Evolutionary conservation across 2,329 filamentous ascomycete genomes (phyloP).

Genomic region (Ascosphaera pollenicola): DNA sequence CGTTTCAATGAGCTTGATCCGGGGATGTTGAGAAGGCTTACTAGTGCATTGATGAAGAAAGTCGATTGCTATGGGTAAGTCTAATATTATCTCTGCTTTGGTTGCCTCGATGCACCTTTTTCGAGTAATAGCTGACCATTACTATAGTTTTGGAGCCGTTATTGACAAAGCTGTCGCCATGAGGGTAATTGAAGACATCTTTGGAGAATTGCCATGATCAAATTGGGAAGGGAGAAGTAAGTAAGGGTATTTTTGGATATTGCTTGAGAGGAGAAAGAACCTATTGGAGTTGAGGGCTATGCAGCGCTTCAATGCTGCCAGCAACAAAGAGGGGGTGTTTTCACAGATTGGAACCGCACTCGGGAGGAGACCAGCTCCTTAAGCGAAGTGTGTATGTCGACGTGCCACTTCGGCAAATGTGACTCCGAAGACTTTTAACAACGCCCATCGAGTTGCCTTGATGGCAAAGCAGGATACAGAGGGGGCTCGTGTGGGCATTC

Average conservation of each 20-base stretch:
- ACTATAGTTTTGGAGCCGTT: constrained; percentile 9
- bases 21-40: constrained; percentile 10
- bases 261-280: background rate
- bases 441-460: too few species aligned
- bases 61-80: constrained; percentile 20
- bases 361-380: too few species aligned
- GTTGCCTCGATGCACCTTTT: background rate
- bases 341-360: background rate
- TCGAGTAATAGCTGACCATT: background rate
- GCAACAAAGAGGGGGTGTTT: background rate
- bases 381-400: too few species aligned
- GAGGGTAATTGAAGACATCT: constrained; percentile 6
- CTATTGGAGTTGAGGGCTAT: background rate
- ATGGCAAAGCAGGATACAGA: too few species aligned
- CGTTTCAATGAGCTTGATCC: constrained; percentile 12
- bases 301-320: background rate
- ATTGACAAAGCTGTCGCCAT: constrained; percentile 8
- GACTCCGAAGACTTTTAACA: too few species aligned
- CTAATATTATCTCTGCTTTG: background rate
- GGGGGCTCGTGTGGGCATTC: background rate
- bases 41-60: constrained; percentile 10
- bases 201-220: constrained; percentile 7
- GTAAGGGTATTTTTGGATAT: constrained; percentile 4
- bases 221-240: constrained; percentile 7
- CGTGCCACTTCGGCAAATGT: too few species aligned